phyloP scores from a whole-genome alignment of 2,329 filamentous ascomycete genomes.

The Talaromyces sp. region DNA sequence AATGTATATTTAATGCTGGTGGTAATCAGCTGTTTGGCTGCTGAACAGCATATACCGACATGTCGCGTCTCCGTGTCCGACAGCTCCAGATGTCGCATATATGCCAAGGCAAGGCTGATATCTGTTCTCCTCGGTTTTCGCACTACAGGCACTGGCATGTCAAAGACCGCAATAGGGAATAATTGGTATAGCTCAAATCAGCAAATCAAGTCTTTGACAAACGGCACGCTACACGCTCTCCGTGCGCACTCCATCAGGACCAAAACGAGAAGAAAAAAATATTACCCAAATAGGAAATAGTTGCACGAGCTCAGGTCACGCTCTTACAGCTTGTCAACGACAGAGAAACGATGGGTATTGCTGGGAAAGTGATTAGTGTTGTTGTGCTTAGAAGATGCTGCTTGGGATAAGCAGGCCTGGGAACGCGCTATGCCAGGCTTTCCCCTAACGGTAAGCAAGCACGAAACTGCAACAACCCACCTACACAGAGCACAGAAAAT shows the following conservation, averaged over 20 bases:
- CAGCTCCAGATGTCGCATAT: background rate
- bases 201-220: background rate
- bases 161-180: background rate
- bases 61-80: background rate
- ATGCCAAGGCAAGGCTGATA: background rate
- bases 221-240: background rate
- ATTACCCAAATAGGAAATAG: slow-evolving; percentile 7
- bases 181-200: background rate
- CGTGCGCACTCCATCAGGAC: background rate
- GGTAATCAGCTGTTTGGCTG: background rate
- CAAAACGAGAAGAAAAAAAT: slow-evolving; percentile 7
- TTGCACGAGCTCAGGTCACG: background rate
- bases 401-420: too few relatives aligned
- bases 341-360: background rate
- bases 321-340: background rate
- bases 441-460: background rate
- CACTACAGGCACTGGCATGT: background rate
- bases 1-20: background rate
- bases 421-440: background rate
- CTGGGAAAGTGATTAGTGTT: background rate
- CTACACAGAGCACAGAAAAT: background rate
- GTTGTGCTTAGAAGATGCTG: background rate
- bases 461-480: background rate
- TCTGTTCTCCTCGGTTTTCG: background rate
- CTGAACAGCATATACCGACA: background rate